phyloP scores from a whole-genome alignment of 2,329 filamentous ascomycete genomes.

The Pseudogymnoascus sp. region DNA sequence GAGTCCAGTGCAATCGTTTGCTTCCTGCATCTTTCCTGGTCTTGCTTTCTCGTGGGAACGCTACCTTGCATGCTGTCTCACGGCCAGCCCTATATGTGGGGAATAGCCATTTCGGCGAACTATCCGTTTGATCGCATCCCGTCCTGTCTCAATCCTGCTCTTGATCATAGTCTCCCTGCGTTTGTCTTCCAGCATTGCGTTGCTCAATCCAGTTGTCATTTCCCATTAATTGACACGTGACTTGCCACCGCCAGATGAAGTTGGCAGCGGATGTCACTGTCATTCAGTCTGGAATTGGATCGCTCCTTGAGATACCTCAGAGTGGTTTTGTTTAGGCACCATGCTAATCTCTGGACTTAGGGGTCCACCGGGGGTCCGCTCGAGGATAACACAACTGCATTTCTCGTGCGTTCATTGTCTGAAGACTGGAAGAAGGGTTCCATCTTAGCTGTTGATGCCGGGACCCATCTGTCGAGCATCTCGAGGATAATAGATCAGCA shows the following conservation, averaged over 20 bases:
- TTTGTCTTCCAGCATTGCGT: not conserved
- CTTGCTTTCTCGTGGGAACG: not conserved
- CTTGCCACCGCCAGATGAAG: conserved; percentile 1
- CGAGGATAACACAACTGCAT: conserved; percentile 83
- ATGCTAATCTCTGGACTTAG: conserved; percentile 36
- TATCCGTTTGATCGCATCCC: conserved; percentile 3
- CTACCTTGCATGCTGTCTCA: not conserved
- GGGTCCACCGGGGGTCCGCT: conserved; percentile 82
- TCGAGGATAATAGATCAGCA: conserved; percentile 54
- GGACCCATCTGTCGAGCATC: conserved; percentile 80
- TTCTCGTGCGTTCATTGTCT: conserved; percentile 75
- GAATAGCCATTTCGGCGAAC: not conserved
- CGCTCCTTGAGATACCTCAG: not conserved
- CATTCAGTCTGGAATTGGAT: not conserved
- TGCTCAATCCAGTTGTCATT: not conserved
- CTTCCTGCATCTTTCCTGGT: not conserved
- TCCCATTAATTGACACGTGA: not conserved
- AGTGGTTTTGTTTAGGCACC: not conserved
- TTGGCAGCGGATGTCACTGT: not conserved
- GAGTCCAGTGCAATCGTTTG: conserved; percentile 31
- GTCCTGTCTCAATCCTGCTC: not conserved
- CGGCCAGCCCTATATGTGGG: not conserved
- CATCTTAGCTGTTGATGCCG: conserved; percentile 85
- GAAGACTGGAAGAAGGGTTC: conserved; percentile 76
- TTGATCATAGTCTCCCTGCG: not conserved